Base-by-base conservation (phyloP, 2,329 filamentous ascomycete species). In the Coleophoma eucalyptorum region DNA sequence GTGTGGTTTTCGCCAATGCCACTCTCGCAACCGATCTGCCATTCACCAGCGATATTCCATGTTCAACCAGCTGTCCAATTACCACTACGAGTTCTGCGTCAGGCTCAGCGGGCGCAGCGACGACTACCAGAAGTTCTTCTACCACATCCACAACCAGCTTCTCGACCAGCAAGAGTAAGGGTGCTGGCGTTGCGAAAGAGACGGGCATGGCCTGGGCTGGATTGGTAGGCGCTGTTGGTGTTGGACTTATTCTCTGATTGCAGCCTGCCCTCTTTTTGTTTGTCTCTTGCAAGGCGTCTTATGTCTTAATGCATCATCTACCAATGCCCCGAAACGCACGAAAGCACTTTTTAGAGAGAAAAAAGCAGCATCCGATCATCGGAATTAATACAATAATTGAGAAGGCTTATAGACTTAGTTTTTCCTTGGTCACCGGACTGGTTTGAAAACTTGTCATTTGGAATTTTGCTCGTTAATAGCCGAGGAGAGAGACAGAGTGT, bases 21-120 rank as follows among this genome's bases (percentile, higher is more conserved):
- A 58, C 51, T 8, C 42, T 40, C 7, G 60, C 49, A 0, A 52
- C 48, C 2, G 50, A 58, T 7, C 52, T 59, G 5, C 67, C 67
- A 1, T 77, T 75, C 54, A 72, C 72, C 0, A 68, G 65, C 0
- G 68, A 66, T 6, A 65, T 76, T 44, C 73, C 75, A 0, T 77
- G 73, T 50, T 72, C 69, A 0, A 57, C 54, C 6, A 57, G 66
- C 48, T 76, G 73, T 38, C 67, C 70, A 1, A 65, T 65, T n/a
- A 64, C 65, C 2, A 33, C 44, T 5, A 33, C 34, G 19, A 44
- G 52, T 5, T 65, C 61, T 3, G 64, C 58, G 12, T 52, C 49
- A 18, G 38, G 20, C 15, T 31, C 61, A 5, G 52, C 48, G 6
- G 49, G n/a, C 4, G 26, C 40, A 4, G 32, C 32, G 16, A 26